phyloP scores from a whole-genome alignment of 139 green algal species.

The Parachlorella kessleri region DNA sequence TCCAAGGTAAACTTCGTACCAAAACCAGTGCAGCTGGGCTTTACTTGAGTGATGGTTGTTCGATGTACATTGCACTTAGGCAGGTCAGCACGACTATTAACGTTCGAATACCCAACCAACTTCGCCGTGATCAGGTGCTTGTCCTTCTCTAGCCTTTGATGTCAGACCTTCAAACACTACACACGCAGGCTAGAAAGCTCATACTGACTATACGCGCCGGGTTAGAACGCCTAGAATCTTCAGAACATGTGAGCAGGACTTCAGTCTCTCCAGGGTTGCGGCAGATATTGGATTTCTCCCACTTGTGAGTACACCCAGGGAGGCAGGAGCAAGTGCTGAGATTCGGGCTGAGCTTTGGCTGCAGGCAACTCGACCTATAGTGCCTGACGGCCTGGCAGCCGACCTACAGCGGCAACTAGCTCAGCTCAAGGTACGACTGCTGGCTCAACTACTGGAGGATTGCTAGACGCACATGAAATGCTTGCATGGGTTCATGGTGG shows the following conservation, averaged over 20 bases:
- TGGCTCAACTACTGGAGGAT: too few relatives aligned
- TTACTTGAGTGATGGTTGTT: too few relatives aligned
- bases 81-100: too few relatives aligned
- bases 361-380: slow-evolving; percentile 17
- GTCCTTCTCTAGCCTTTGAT: too few relatives aligned
- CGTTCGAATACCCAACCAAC: too few relatives aligned
- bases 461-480: too few relatives aligned
- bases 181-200: slow-evolving; percentile 65
- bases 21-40: too few relatives aligned
- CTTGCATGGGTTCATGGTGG: too few relatives aligned
- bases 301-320: not conserved
- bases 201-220: slow-evolving; percentile 65
- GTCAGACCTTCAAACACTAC: slow-evolving; percentile 65
- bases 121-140: too few relatives aligned
- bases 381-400: slow-evolving; percentile 19
- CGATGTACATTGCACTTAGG: too few relatives aligned
- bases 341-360: not conserved
- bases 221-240: slow-evolving; percentile 65
- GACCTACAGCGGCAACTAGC: slow-evolving; percentile 61
- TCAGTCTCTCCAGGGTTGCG: not conserved
- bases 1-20: too few relatives aligned
- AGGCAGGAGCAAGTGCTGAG: not conserved
- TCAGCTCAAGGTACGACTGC: slow-evolving; percentile 65
- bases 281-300: not conserved
- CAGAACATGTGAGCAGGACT: slow-evolving; percentile 42